Conservation (phyloP, 1,284 basidiomycete species). For the Mycosarcoma maydis region DNA sequence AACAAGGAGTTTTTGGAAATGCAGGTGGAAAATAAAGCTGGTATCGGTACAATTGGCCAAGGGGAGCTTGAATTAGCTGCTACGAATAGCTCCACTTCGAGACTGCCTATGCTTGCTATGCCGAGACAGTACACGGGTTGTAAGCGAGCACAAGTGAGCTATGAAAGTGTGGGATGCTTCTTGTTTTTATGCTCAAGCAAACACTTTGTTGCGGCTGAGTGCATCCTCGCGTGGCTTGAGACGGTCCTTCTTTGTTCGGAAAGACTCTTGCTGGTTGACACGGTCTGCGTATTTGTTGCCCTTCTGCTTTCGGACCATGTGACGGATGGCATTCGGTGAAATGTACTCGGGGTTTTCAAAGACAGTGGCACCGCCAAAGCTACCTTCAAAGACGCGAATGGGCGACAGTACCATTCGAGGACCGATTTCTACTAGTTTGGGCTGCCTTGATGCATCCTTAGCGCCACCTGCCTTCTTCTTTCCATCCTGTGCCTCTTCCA, state of each 20-base stretch:
- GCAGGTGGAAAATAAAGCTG: conserved; percentile 5
- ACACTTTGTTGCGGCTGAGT: conserved; percentile 86
- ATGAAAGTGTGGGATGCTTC: no score
- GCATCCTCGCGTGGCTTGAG: conserved; percentile 79
- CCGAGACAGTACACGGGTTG: neutral
- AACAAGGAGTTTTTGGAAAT: conserved; percentile 4
- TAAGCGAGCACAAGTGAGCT: no score
- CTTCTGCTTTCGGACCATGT: conserved; percentile 76
- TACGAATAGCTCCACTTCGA: neutral
- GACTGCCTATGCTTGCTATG: neutral
- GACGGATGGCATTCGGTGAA: conserved; percentile 83
- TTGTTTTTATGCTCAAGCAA: conserved; percentile 74
- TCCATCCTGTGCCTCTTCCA: conserved; percentile 71
- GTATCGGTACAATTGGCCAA: conserved; percentile 17
- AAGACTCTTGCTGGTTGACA: conserved; percentile 80
- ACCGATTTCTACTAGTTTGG: conserved; percentile 74
- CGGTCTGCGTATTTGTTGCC: conserved; percentile 82
- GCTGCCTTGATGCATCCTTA: conserved; percentile 40
- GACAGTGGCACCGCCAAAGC: conserved; percentile 83
- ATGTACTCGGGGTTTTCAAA: conserved; percentile 97
- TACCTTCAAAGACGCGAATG: conserved; percentile 96
- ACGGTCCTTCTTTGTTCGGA: conserved; percentile 75
- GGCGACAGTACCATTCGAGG: conserved; percentile 97
- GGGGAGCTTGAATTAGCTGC: neutral
- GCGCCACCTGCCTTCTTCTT: conserved; percentile 37